Evolutionary conservation across 345 rosid genomes (phyloP).

Genomic region (Citrus sp.): DNA sequence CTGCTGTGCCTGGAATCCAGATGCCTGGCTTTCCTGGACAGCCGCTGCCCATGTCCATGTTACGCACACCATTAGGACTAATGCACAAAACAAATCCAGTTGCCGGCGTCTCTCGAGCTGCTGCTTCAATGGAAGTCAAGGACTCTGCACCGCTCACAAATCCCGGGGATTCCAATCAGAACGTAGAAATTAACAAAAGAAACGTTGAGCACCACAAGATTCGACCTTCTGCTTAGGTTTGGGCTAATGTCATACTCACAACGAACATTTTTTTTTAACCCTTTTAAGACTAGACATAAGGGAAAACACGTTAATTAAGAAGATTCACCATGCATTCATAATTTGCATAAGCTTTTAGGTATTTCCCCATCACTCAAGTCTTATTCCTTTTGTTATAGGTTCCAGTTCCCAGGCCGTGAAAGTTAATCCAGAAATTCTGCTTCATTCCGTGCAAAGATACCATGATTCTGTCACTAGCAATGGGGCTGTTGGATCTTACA

Average conservation of each 20-base stretch:
- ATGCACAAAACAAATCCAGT: slow-evolving; percentile 15
- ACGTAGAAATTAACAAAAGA: neutral
- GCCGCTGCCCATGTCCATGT: slow-evolving; percentile 18
- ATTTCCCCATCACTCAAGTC: neutral
- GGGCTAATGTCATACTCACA: neutral
- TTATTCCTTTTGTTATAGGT: neutral
- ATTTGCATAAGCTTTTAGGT: neutral
- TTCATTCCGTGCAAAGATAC: neutral
- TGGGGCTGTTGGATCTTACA: neutral
- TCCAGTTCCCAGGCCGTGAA: neutral
- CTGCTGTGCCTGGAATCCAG: slow-evolving; percentile 18
- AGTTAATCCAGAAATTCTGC: neutral
- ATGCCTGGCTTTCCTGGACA: slow-evolving; percentile 30
- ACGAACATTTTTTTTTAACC: neutral
- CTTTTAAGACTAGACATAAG: neutral
- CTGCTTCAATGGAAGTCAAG: slow-evolving; percentile 15
- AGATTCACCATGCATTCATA: neutral
- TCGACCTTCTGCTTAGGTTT: slow-evolving; percentile 12
- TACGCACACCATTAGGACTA: slow-evolving; percentile 21
- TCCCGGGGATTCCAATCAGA: slow-evolving; percentile 15
- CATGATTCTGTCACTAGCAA: neutral
- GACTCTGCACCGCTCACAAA: slow-evolving; percentile 17
- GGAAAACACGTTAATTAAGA: neutral
- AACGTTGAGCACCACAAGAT: neutral
- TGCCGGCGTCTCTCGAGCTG: neutral